Percentiles rank a stretch among this genome's conserved stretches.
These are phyloP conservation scores for Epicoccum nigrum DNA, from an alignment of 2,329 filamentous ascomycete species.

Conservation along the genomic window DNA sequence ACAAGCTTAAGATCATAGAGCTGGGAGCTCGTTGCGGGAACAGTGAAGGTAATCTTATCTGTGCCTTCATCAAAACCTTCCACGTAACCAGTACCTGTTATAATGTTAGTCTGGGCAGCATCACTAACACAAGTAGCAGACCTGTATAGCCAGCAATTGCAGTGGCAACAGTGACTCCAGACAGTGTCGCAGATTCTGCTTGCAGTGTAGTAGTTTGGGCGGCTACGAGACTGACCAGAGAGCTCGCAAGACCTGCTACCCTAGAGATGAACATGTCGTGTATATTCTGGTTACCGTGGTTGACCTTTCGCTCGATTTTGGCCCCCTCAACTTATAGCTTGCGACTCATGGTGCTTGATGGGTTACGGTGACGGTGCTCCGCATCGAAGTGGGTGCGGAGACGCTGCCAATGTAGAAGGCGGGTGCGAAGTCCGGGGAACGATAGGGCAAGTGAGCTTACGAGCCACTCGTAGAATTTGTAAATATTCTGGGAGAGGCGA, in stretches of 20 bases:
- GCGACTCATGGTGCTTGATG: not conserved
- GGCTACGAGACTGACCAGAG: constrained; percentile 8
- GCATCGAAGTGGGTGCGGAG: not conserved
- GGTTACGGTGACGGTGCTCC: constrained; percentile 4
- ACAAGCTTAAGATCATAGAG: constrained; percentile 55
- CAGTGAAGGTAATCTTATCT: constrained; percentile 54
- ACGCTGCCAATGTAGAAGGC: constrained; percentile 3
- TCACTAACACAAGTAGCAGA: constrained; percentile 1
- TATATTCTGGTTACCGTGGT: no score
- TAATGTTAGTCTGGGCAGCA: constrained; percentile 1
- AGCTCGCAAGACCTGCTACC: constrained; percentile 4
- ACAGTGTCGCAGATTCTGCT: constrained; percentile 52
- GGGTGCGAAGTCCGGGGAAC: constrained; percentile 2
- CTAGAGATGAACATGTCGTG: constrained; percentile 5
- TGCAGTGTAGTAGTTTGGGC: constrained; percentile 39
- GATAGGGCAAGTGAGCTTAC: not conserved
- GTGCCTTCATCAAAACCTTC: constrained; percentile 52
- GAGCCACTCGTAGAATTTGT: constrained; percentile 5
- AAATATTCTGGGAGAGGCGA: not conserved
- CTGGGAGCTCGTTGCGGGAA: constrained; percentile 43
- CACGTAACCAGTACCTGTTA: constrained; percentile 55
- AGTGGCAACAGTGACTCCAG: constrained; percentile 50
- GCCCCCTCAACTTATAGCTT: constrained; percentile 5
- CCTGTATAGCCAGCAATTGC: constrained; percentile 51
- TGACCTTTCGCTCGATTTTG: no score